Evolutionary conservation across 2,329 filamentous ascomycete species (phyloP), one percentile per base, ranked within the genome.

Genomic region (Pseudocercospora fijiensis): DNA sequence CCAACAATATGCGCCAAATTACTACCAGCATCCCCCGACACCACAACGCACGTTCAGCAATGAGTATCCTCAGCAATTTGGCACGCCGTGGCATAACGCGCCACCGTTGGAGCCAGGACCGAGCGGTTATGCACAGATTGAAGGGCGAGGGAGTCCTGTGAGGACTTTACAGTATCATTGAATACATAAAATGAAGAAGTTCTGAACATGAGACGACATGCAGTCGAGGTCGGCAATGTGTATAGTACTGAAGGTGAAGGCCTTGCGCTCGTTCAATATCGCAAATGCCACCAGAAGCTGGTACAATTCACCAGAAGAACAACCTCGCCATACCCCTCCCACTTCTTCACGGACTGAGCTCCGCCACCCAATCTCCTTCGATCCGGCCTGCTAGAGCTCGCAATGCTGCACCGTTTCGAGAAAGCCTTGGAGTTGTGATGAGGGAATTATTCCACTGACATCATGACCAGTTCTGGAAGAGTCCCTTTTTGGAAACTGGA

Each of bases 41-140:
- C 76, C 76, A 28, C 74, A 75, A 28, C 64, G 74, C 18, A 67
- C 60, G 2, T 75, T 76, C 65, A 74, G 72, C 37, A 72, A 73
- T 7, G 66, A 69, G 49, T 67, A 71, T 30, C 63, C 61, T 41
- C 56, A 63, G 18, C 69, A 67, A 49, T 74, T 72, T 60, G 66
- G 64, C 24, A 75, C 74, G 33, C 72, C 74, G 16, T 76, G 75
- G 71, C 70, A 71, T 43, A 61, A 70, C 9, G 66, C 64, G 7
- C 63, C 67, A 43, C 64, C 60, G 18, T 57, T 75, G 45, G 75
- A 77, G 64, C 75, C 76, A 16, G 66, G 68, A 27, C 71, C 75
- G n/a, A 74, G 70, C 67, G 70, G 68, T 8, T 72, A 66, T 63
- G 71, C 65, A 28, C 63, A 69, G 65, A 74, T 75, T 58, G 74